Conservation (phyloP, 768 basidiomycete genomes). For the Termitomyces sp. region DNA sequence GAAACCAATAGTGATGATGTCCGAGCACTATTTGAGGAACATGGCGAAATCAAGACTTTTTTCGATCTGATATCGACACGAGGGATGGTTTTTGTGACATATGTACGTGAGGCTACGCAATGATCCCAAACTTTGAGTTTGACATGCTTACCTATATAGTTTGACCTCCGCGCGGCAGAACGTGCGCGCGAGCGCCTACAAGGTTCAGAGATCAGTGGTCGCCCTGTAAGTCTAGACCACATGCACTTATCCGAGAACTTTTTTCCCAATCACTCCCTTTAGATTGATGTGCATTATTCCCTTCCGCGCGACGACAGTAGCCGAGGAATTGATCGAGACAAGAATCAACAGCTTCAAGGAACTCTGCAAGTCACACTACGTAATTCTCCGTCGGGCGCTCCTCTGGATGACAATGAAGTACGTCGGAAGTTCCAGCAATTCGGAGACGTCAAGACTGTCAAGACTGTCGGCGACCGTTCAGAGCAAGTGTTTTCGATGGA, state of each 20-base stretch:
- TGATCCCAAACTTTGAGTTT: constrained; percentile 7
- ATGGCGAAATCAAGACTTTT: constrained; percentile 95
- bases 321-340: constrained; percentile 66
- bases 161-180: constrained; percentile 89
- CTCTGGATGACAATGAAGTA: constrained; percentile 83
- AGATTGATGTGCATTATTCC: constrained; percentile 99
- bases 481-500: constrained; percentile 40
- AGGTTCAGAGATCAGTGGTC: constrained; percentile 80
- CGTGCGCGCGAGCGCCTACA: constrained; percentile 88
- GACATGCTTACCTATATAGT: constrained; percentile 48
- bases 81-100: constrained; percentile 99
- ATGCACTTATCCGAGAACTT: background rate
- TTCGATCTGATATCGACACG: constrained; percentile 93
- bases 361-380: constrained; percentile 76
- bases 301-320: constrained; percentile 84
- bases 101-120: constrained; percentile 57
- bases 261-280: no score
- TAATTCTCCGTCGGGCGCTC: constrained; percentile 62
- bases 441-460: constrained; percentile 85
- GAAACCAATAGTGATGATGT: constrained; percentile 87
- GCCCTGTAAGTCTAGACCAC: constrained; percentile 65
- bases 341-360: constrained; percentile 88
- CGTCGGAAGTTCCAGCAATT: constrained; percentile 83
- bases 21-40: constrained; percentile 81
- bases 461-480: constrained; percentile 55